Evolutionary conservation across 1,284 basidiomycete species (phyloP).

Genomic region (Cutaneotrichosporon sp.): DNA sequence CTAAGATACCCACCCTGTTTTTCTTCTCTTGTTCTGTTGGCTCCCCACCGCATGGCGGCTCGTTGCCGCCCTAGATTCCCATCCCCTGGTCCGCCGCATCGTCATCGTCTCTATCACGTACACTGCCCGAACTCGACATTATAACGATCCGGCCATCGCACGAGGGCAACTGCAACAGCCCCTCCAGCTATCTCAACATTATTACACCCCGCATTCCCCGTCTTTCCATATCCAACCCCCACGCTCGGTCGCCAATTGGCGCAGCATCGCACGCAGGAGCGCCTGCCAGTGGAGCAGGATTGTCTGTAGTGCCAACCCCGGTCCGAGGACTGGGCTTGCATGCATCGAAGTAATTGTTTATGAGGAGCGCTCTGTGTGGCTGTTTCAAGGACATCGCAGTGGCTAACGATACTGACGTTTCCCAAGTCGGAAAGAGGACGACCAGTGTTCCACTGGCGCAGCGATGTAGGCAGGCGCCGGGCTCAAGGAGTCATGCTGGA

Average conservation of each 20-base stretch:
- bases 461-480: too few species aligned
- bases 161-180: constrained; percentile 20
- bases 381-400: too few species aligned
- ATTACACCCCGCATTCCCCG: background rate
- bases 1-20: background rate
- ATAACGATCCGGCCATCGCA: constrained; percentile 19
- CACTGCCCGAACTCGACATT: constrained; percentile 1
- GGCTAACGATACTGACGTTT: too few species aligned
- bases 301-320: constrained; percentile 3
- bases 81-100: constrained; percentile 8
- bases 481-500: too few species aligned
- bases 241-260: background rate
- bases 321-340: constrained; percentile 4
- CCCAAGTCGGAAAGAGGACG: too few species aligned
- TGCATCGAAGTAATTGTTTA: background rate
- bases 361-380: too few species aligned
- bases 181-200: constrained; percentile 8
- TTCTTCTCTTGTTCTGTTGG: background rate
- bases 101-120: constrained; percentile 7
- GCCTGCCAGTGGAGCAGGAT: background rate
- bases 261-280: background rate
- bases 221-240: background rate
- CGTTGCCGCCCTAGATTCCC: constrained; percentile 12
- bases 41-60: constrained; percentile 9
- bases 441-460: too few species aligned